Percentiles rank a stretch among this genome's conserved stretches.
Conservation (phyloP, 2,329 filamentous ascomycete species). For the Calonectria henricotiae region DNA sequence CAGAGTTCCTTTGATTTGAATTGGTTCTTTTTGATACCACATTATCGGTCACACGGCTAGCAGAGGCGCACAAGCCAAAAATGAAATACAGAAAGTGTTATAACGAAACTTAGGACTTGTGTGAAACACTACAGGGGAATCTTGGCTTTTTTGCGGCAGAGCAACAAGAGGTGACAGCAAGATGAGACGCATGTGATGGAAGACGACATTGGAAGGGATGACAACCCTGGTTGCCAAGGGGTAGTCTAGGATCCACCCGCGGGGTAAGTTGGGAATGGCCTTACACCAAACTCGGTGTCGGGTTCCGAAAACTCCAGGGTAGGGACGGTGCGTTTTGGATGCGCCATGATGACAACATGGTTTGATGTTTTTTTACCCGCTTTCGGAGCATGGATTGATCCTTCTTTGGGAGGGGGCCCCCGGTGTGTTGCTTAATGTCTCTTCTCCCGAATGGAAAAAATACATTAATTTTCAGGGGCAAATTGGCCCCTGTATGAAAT, state of each 20-base stretch:
- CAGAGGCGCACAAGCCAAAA: slow-evolving; percentile 44
- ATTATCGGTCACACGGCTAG: slow-evolving; percentile 45
- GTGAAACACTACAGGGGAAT: slow-evolving; percentile 24
- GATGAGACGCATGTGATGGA: slow-evolving; percentile 38
- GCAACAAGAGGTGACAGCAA: slow-evolving; percentile 20
- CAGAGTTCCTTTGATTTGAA: slow-evolving; percentile 47
- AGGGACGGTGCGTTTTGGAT: not conserved
- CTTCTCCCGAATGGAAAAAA: not conserved
- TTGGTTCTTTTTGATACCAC: slow-evolving; percentile 53
- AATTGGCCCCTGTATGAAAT: not conserved
- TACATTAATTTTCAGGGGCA: not conserved
- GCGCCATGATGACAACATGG: not conserved
- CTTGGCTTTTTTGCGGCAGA: slow-evolving; percentile 2
- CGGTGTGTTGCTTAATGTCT: not conserved
- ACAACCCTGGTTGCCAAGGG: slow-evolving; percentile 1
- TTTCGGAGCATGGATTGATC: not conserved
- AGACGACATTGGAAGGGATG: slow-evolving; percentile 14
- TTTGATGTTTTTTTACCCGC: not conserved
- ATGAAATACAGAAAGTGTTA: slow-evolving; percentile 49
- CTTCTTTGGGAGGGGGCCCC: not conserved
- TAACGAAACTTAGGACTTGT: slow-evolving; percentile 27
- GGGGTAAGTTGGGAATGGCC: slow-evolving; percentile 19
- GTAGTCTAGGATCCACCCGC: slow-evolving; percentile 29
- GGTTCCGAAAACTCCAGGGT: slow-evolving; percentile 27
- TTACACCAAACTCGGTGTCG: slow-evolving; percentile 23